These are phyloP conservation scores for Artemisia tridentata DNA, from an alignment of 129 eudicot species.

Conservation along the genomic window DNA sequence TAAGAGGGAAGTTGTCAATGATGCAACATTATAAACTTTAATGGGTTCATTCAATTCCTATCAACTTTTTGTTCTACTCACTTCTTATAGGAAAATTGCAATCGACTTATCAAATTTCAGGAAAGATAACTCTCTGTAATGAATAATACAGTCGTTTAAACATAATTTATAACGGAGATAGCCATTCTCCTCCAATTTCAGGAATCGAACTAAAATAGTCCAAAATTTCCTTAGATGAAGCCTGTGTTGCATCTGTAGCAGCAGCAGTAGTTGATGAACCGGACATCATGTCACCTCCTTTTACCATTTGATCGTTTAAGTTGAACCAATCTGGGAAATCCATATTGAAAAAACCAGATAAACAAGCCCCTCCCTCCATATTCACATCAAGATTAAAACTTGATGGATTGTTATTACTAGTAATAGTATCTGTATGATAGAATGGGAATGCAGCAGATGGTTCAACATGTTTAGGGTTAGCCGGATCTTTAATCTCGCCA, in stretches of 20 bases:
- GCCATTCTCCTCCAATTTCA: constrained; percentile 42
- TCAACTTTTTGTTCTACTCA: neutral
- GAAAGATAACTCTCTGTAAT: too few relatives aligned
- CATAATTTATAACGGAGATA: constrained; percentile 17
- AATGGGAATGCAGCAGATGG: constrained; percentile 11
- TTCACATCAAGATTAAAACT: constrained; percentile 28
- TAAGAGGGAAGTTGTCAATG: too few relatives aligned
- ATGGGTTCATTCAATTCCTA: constrained; percentile 11
- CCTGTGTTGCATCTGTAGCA: constrained; percentile 10
- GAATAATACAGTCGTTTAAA: neutral
- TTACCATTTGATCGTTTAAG: constrained; percentile 13
- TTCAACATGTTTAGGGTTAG: constrained; percentile 6
- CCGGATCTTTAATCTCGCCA: neutral
- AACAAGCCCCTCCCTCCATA: constrained; percentile 13
- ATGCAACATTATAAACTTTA: too few relatives aligned
- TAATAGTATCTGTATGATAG: constrained; percentile 6
- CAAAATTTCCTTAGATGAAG: constrained; percentile 25
- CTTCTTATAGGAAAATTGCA: too few relatives aligned
- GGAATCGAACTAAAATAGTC: constrained; percentile 31
- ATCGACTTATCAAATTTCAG: too few relatives aligned
- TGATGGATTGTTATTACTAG: constrained; percentile 5
- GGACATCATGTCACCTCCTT: constrained; percentile 17
- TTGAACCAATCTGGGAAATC: constrained; percentile 22
- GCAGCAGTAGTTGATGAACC: constrained; percentile 18
- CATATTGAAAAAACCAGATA: constrained; percentile 25